Evolutionary conservation across 768 basidiomycete genomes (phyloP).

Genomic region (Pleurotus giganteus): DNA sequence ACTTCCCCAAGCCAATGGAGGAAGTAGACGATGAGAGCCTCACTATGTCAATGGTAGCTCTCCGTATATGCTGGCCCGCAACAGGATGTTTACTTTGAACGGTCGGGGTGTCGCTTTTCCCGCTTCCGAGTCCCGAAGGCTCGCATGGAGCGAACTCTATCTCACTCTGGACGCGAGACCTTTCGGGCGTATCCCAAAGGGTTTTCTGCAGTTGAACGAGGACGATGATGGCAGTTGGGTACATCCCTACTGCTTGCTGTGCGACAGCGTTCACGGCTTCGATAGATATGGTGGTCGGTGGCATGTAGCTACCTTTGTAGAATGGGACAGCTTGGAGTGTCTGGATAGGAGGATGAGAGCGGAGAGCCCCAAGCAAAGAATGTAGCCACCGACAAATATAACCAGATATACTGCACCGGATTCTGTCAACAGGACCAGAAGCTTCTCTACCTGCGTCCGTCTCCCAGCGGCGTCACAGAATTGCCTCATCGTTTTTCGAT

Average conservation of each 20-base stretch:
- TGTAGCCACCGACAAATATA: constrained; percentile 22
- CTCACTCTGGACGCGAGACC: neutral
- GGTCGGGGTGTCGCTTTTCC: neutral
- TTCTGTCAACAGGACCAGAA: constrained; percentile 25
- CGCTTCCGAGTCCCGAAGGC: neutral
- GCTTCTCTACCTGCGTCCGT: constrained; percentile 24
- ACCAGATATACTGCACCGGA: constrained; percentile 26
- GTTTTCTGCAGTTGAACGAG: constrained; percentile 27
- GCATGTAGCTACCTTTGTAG: constrained; percentile 21
- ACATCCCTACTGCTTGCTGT: constrained; percentile 28
- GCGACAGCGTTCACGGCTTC: constrained; percentile 27
- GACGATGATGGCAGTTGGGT: constrained; percentile 26
- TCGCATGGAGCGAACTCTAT: neutral
- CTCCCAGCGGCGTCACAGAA: constrained; percentile 23
- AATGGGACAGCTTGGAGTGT: constrained; percentile 29
- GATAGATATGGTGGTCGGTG: constrained; percentile 20
- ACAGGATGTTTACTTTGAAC: neutral
- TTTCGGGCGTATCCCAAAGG: constrained; percentile 23
- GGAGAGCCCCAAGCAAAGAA: neutral
- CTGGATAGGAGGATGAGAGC: constrained; percentile 11
- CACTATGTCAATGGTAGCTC: neutral
- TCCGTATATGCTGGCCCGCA: no score
- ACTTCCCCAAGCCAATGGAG: neutral
- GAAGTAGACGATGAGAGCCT: neutral
- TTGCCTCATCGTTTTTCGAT: constrained; percentile 21